phyloP scores from a whole-genome alignment of 129 eudicot genomes.

The Lactuca sativa region DNA sequence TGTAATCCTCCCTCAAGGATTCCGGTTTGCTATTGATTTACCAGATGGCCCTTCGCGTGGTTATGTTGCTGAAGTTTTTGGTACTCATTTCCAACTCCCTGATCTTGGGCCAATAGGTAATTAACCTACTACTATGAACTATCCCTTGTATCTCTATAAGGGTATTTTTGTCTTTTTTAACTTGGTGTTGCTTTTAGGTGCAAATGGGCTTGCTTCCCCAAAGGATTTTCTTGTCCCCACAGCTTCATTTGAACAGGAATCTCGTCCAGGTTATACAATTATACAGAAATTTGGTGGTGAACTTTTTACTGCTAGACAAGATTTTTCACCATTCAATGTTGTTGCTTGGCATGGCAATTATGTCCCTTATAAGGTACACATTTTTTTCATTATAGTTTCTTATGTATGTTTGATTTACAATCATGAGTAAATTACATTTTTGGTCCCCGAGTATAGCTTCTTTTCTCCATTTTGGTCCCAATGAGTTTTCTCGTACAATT shows the following conservation, averaged over 20 bases:
- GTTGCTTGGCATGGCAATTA: constrained; percentile 99
- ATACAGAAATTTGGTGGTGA: constrained; percentile 97
- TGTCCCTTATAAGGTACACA: constrained; percentile 84
- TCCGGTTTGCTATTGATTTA: constrained; percentile 69
- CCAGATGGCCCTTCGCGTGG: constrained; percentile 98
- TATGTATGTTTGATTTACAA: neutral
- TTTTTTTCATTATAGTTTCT: neutral
- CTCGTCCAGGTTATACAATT: constrained; percentile 69
- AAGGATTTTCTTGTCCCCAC: constrained; percentile 88
- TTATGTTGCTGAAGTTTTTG: constrained; percentile 89
- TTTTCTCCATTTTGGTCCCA: constrained; percentile 4
- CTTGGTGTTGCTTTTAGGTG: constrained; percentile 47
- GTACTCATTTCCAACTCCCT: constrained; percentile 94
- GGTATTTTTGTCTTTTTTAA: constrained; percentile 2
- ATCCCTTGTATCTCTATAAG: neutral
- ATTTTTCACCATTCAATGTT: constrained; percentile 96
- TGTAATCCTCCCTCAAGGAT: constrained; percentile 85
- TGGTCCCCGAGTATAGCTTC: neutral
- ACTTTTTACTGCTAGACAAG: constrained; percentile 93
- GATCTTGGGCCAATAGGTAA: constrained; percentile 98
- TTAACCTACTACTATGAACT: neutral
- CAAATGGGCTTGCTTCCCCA: constrained; percentile 93
- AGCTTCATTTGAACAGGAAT: constrained; percentile 68
- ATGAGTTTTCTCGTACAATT: neutral
- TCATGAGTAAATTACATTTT: neutral